These are phyloP conservation scores for Agrostemma githago DNA, from an alignment of 148 eudicot species.

Conservation along the genomic window DNA sequence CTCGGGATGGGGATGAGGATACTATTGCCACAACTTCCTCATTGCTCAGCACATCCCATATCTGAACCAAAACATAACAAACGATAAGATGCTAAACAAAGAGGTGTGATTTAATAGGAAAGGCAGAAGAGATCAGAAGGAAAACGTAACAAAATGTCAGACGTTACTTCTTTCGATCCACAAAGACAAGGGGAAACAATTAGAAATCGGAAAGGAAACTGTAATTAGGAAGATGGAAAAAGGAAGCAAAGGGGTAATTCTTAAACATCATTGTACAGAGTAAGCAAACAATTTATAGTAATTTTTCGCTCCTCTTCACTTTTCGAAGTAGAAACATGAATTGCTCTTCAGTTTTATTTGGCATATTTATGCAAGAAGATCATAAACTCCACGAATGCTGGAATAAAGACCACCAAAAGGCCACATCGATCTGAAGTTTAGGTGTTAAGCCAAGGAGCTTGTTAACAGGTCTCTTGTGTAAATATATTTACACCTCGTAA, in stretches of 20 bases:
- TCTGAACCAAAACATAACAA: slow-evolving; percentile 29
- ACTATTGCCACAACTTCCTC: slow-evolving; percentile 77
- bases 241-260: neutral
- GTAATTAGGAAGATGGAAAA: too few species aligned
- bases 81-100: neutral
- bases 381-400: neutral
- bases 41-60: slow-evolving; percentile 91
- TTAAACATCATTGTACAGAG: neutral
- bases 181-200: neutral
- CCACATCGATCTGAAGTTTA: neutral
- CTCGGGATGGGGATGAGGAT: slow-evolving; percentile 46
- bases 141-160: too few species aligned
- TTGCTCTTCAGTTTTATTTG: neutral
- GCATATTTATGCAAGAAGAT: neutral
- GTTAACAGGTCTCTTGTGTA: neutral
- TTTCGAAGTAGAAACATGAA: neutral
- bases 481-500: too few species aligned
- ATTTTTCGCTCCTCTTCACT: neutral
- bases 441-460: neutral
- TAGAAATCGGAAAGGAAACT: too few species aligned
- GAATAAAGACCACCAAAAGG: neutral
- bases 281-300: neutral
- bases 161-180: too few species aligned
- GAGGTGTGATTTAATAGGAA: too few species aligned
- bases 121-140: too few species aligned